A percentile compares a stretch with the other conserved stretches of the same genome.
Evolutionary conservation across 805 yeast genomes (phyloP).

Genomic region (Jamesozyma spencerorum): DNA sequence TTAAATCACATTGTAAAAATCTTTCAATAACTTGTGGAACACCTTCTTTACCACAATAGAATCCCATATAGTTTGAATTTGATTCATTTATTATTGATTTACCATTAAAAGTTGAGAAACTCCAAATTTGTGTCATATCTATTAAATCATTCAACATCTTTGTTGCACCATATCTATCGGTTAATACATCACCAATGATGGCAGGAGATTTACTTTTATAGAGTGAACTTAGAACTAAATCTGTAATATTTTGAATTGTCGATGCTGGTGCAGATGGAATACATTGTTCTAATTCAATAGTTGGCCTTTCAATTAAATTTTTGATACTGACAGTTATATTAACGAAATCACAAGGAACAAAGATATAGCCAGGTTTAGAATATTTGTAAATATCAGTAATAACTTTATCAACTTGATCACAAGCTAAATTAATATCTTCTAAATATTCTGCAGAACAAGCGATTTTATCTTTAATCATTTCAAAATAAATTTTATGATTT

Average conservation of each 20-base stretch:
- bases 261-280: slow-evolving; percentile 5
- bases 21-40: slow-evolving; percentile 38
- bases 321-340: slow-evolving; percentile 27
- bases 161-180: slow-evolving; percentile 50
- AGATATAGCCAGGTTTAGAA: slow-evolving; percentile 75
- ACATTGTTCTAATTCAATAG: slow-evolving; percentile 9
- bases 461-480: slow-evolving; percentile 46
- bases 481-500: slow-evolving; percentile 57
- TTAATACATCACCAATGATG: slow-evolving; percentile 60
- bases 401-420: slow-evolving; percentile 56
- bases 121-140: slow-evolving; percentile 37
- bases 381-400: slow-evolving; percentile 44
- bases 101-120: slow-evolving; percentile 56
- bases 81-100: slow-evolving; percentile 68
- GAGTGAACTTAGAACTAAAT: slow-evolving; percentile 40
- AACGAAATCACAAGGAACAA: slow-evolving; percentile 64
- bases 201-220: slow-evolving; percentile 51
- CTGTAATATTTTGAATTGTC: slow-evolving; percentile 29
- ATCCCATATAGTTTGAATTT: slow-evolving; percentile 56
- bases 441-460: slow-evolving; percentile 50
- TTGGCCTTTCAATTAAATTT: slow-evolving; percentile 14
- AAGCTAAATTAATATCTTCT: slow-evolving; percentile 36
- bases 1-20: slow-evolving; percentile 52
- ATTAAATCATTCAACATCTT: slow-evolving; percentile 41
- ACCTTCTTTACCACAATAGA: slow-evolving; percentile 57